Evolutionary conservation across 345 rosid species (phyloP).

Genomic region (Melaleuca quinquenervia): DNA sequence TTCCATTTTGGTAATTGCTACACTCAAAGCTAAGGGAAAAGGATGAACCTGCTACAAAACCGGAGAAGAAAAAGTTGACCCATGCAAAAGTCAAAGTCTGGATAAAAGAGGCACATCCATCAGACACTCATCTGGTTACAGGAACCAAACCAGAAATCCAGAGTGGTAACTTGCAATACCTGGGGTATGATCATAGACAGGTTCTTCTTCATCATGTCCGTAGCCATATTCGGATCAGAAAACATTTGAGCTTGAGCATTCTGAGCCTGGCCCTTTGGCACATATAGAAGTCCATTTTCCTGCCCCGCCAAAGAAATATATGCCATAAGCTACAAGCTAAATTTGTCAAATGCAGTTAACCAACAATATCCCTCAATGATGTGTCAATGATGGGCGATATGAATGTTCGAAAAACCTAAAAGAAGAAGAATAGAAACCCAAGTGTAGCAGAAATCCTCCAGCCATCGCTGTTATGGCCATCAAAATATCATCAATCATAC

Average conservation of each 20-base stretch:
- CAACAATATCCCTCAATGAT: not conserved
- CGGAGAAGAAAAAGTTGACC: constrained; percentile 99
- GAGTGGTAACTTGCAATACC: constrained; percentile 21
- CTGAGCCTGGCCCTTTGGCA: constrained; percentile 74
- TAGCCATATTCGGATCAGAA: constrained; percentile 99
- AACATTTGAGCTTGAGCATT: constrained; percentile 98
- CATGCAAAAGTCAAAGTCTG: constrained; percentile 98
- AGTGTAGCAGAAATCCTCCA: not conserved
- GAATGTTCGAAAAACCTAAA: not conserved
- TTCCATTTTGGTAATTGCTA: not conserved
- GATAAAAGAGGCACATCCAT: constrained; percentile 1
- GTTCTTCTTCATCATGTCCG: constrained; percentile 99
- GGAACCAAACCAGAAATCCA: not conserved
- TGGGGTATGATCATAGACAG: constrained; percentile 99
- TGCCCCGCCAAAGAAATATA: constrained; percentile 12
- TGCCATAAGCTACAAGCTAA: not conserved
- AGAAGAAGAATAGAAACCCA: not conserved
- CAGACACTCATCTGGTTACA: not conserved
- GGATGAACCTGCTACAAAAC: constrained; percentile 88
- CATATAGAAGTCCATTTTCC: constrained; percentile 88
- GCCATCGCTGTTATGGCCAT: not conserved
- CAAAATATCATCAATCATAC: not conserved
- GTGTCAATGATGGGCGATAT: not conserved
- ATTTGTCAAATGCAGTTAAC: not conserved
- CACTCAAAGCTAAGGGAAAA: not conserved